A percentile compares a stretch with the other conserved stretches of the same genome.
These are phyloP conservation scores for Coniferiporia sulphurascens DNA, from an alignment of 1,284 basidiomycete genomes.

Conservation along the genomic window DNA sequence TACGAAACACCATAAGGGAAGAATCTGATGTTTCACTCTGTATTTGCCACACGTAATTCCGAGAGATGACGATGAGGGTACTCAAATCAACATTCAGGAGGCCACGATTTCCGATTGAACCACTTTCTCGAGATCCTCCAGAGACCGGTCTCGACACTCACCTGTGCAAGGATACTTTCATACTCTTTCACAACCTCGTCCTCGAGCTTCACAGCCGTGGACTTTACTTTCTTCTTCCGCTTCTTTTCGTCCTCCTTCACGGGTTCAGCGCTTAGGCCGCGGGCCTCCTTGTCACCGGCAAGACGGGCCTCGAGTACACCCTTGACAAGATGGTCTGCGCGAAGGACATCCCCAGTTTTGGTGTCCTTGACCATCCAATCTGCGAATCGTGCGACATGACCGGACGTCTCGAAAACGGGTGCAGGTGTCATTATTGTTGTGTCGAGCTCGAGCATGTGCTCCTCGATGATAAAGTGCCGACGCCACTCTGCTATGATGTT, in stretches of 20 bases:
- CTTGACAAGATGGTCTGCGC: slow-evolving; percentile 97
- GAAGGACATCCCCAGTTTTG: slow-evolving; percentile 93
- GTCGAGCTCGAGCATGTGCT: slow-evolving; percentile 98
- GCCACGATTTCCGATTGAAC: background rate
- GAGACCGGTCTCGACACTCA: slow-evolving; percentile 34
- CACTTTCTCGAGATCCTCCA: background rate
- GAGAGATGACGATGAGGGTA: no score
- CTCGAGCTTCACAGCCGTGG: slow-evolving; percentile 72
- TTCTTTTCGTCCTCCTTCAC: slow-evolving; percentile 60
- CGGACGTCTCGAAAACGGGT: slow-evolving; percentile 95
- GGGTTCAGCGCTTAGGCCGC: slow-evolving; percentile 54
- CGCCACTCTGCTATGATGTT: slow-evolving; percentile 98
- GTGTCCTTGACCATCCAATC: slow-evolving; percentile 99
- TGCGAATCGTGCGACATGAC: slow-evolving; percentile 97
- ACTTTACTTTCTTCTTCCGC: slow-evolving; percentile 82
- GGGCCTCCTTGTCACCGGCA: slow-evolving; percentile 90
- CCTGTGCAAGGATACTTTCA: slow-evolving; percentile 81
- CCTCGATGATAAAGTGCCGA: slow-evolving; percentile 97
- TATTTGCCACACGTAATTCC: no score
- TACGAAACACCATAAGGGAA: no score
- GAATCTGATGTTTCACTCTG: no score
- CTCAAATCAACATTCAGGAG: no score
- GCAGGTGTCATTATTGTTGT: slow-evolving; percentile 97
- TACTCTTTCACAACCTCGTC: slow-evolving; percentile 79
- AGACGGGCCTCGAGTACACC: slow-evolving; percentile 88